phyloP scores from a whole-genome alignment of 1,139 yeast genomes.

The Hansenula sp. region DNA sequence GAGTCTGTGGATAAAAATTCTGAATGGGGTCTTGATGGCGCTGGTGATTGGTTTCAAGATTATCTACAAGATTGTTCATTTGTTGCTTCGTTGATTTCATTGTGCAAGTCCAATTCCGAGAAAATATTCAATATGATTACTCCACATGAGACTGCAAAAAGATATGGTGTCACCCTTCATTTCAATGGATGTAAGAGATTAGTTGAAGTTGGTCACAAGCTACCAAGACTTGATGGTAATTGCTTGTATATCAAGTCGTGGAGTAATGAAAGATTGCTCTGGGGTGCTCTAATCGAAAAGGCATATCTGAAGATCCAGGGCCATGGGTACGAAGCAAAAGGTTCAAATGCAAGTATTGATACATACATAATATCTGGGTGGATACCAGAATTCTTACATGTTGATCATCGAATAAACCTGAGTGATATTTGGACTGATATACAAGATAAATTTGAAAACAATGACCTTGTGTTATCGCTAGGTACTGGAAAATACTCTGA shows the following conservation, averaged over 20 bases:
- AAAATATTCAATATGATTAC: slow-evolving; percentile 22
- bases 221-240: slow-evolving; percentile 30
- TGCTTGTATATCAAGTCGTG: slow-evolving; percentile 36
- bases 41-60: slow-evolving; percentile 45
- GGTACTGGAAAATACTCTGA: slow-evolving; percentile 61
- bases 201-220: slow-evolving; percentile 45
- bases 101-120: slow-evolving; percentile 23
- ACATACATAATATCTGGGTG: slow-evolving; percentile 65
- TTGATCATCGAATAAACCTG: slow-evolving; percentile 23
- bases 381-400: slow-evolving; percentile 60
- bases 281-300: slow-evolving; percentile 79
- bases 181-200: slow-evolving; percentile 61
- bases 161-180: slow-evolving; percentile 38
- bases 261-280: slow-evolving; percentile 36
- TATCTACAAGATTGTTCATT: slow-evolving; percentile 71
- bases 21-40: slow-evolving; percentile 22
- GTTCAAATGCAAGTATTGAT: slow-evolving; percentile 81
- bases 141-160: slow-evolving; percentile 28
- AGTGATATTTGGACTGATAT: slow-evolving; percentile 33
- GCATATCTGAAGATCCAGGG: slow-evolving; percentile 67
- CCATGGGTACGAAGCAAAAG: slow-evolving; percentile 52
- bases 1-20: slow-evolving; percentile 21
- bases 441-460: slow-evolving; percentile 27
- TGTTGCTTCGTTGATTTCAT: slow-evolving; percentile 59
- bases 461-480: slow-evolving; percentile 49